phyloP scores from a whole-genome alignment of 225 moss, liverwort and hornwort species.

The Antitrichia curtipendula region DNA sequence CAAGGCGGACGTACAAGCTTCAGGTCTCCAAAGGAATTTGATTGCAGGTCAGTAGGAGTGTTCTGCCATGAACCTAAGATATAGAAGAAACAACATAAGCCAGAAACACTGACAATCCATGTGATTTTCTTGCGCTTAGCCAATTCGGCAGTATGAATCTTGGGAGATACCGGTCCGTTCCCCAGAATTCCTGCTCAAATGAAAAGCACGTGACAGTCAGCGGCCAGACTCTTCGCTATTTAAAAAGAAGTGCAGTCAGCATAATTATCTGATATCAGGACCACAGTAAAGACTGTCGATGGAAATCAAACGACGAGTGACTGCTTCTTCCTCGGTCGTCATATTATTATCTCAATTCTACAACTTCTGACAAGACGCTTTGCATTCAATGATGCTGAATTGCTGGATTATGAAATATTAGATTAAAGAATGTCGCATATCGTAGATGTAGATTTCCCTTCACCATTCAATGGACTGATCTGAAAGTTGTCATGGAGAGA shows the following conservation, averaged over 20 bases:
- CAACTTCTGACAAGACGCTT: background rate
- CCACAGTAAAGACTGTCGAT: background rate
- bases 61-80: slow-evolving; percentile 71
- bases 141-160: slow-evolving; percentile 34
- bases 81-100: slow-evolving; percentile 61
- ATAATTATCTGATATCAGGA: background rate
- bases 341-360: background rate
- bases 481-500: background rate
- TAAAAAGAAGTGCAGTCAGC: background rate
- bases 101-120: slow-evolving; percentile 33
- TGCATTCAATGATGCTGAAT: background rate
- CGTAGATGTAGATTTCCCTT: background rate
- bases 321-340: background rate
- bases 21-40: slow-evolving; percentile 7
- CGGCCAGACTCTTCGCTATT: background rate
- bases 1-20: slow-evolving; percentile 24
- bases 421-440: background rate
- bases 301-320: background rate
- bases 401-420: background rate
- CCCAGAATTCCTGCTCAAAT: slow-evolving; percentile 30
- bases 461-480: background rate
- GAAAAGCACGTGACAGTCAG: background rate
- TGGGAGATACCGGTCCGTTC: slow-evolving; percentile 33
- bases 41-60: background rate
- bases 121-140: slow-evolving; percentile 37